phyloP scores from a whole-genome alignment of 2,329 filamentous ascomycete genomes.

The Fonsecaea monophora region DNA sequence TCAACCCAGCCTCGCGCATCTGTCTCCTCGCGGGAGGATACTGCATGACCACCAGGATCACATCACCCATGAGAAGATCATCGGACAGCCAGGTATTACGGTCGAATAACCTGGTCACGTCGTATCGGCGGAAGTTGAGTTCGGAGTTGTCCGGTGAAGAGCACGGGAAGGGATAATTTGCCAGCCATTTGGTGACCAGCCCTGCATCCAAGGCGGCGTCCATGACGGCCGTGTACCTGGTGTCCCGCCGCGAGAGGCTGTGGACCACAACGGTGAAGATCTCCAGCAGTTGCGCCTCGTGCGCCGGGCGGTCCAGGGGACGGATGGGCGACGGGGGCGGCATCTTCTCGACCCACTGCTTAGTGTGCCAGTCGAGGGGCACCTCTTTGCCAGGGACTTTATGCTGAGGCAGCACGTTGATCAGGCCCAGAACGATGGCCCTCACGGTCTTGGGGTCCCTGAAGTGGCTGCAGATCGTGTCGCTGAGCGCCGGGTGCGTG shows the following conservation, averaged over 20 bases:
- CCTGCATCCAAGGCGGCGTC: conserved; percentile 65
- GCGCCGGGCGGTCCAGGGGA: conserved; percentile 45
- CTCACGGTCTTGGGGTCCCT: conserved; percentile 42
- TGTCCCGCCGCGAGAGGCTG: conserved; percentile 52
- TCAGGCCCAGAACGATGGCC: conserved; percentile 37
- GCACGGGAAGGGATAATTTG: conserved; percentile 72
- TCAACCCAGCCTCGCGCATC: conserved; percentile 51
- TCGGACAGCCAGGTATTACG: conserved; percentile 50
- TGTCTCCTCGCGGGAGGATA: conserved; percentile 50
- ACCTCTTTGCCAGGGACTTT: background rate
- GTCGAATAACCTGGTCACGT: conserved; percentile 50
- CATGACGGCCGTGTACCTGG: conserved; percentile 38
- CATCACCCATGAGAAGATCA: conserved; percentile 53
- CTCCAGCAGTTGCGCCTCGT: conserved; percentile 52
- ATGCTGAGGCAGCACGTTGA: conserved; percentile 39
- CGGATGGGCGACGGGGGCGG: conserved; percentile 35
- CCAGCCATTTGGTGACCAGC: conserved; percentile 77
- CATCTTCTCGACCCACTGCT: conserved; percentile 38
- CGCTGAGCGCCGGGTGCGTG: conserved; percentile 33
- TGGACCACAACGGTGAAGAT: conserved; percentile 69
- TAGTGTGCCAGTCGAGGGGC: conserved; percentile 33
- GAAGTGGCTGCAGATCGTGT: conserved; percentile 26
- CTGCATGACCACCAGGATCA: conserved; percentile 49
- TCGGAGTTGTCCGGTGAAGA: conserved; percentile 47
- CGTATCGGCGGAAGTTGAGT: conserved; percentile 55